Conservation (phyloP, 768 basidiomycete genomes). For the Jaapia argillacea region DNA sequence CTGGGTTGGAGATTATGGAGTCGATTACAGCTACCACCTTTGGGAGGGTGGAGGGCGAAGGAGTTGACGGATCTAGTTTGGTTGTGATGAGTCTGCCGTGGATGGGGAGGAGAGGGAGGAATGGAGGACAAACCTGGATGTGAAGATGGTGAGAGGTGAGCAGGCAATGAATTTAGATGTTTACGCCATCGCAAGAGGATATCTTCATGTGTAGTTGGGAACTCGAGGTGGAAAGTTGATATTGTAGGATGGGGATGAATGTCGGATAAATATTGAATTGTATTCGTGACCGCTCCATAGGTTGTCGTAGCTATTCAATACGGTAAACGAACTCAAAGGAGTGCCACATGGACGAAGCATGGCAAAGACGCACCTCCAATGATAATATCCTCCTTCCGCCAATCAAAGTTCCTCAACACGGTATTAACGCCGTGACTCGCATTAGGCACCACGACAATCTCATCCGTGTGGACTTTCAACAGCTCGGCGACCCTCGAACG, state of each 20-base stretch:
- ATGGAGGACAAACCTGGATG: too few relatives aligned
- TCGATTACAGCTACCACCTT: conserved; percentile 67
- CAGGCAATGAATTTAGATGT: conserved; percentile 17
- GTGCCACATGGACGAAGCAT: conserved; percentile 3
- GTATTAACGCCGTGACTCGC: conserved; percentile 59
- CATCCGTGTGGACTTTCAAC: conserved; percentile 43
- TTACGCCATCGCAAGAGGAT: conserved; percentile 42
- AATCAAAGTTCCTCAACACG: conserved; percentile 55
- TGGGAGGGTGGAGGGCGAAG: conserved; percentile 13
- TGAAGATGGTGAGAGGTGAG: too few relatives aligned
- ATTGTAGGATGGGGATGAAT: conserved; percentile 39
- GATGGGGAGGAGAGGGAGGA: too few relatives aligned
- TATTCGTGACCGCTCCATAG: conserved; percentile 43
- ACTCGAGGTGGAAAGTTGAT: conserved; percentile 38
- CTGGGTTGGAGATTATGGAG: conserved; percentile 52
- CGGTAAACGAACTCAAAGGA: not conserved
- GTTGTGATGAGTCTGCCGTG: too few relatives aligned
- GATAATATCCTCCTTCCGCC: conserved; percentile 59
- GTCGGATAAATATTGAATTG: conserved; percentile 46
- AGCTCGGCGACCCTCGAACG: conserved; percentile 36
- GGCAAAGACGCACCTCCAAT: conserved; percentile 37
- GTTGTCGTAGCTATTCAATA: conserved; percentile 37
- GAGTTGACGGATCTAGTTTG: conserved; percentile 8
- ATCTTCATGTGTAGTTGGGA: conserved; percentile 45
- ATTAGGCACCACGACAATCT: conserved; percentile 51